A percentile compares a stretch with the other conserved stretches of the same genome.
These are phyloP conservation scores for Xylaria sp. DNA, from an alignment of 2,329 filamentous ascomycete genomes.

Conservation along the genomic window DNA sequence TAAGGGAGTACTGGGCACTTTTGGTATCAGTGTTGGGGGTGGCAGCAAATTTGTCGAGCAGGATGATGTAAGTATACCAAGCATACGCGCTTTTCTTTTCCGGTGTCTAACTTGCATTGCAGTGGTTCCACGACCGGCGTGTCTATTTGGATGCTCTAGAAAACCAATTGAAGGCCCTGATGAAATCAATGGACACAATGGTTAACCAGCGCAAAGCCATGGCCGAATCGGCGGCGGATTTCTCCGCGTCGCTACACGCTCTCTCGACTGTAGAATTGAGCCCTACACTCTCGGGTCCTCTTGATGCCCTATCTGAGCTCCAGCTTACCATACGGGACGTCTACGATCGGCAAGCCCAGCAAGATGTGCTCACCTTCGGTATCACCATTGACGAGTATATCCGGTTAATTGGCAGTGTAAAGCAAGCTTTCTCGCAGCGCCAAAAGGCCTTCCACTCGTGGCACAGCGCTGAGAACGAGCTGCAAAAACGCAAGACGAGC, in stretches of 20 bases:
- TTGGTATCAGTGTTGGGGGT: slow-evolving; percentile 81
- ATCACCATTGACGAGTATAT: slow-evolving; percentile 99
- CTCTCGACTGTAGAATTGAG: slow-evolving; percentile 94
- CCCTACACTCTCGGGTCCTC: slow-evolving; percentile 84
- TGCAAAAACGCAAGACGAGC: slow-evolving; percentile 86
- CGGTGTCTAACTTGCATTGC: slow-evolving; percentile 37
- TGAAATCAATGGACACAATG: slow-evolving; percentile 95
- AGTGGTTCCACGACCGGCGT: slow-evolving; percentile 98
- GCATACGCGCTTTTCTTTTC: not conserved
- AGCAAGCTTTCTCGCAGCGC: slow-evolving; percentile 89
- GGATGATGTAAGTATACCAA: slow-evolving; percentile 77
- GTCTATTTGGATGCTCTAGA: slow-evolving; percentile 95
- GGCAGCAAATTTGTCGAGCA: slow-evolving; percentile 95
- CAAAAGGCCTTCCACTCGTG: slow-evolving; percentile 97
- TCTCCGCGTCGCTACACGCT: slow-evolving; percentile 91
- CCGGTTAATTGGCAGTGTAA: slow-evolving; percentile 92
- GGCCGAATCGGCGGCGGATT: slow-evolving; percentile 92
- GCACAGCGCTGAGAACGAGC: slow-evolving; percentile 89
- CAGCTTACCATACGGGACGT: slow-evolving; percentile 94
- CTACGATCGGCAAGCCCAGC: slow-evolving; percentile 95
- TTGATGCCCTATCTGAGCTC: slow-evolving; percentile 91
- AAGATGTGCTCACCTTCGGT: slow-evolving; percentile 94
- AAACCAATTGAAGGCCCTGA: slow-evolving; percentile 85
- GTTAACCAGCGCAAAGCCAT: slow-evolving; percentile 92
- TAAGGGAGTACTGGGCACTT: slow-evolving; percentile 90